Base-by-base conservation (phyloP, 2,329 filamentous ascomycete species). In the Beauveria scarabaeidicola region DNA sequence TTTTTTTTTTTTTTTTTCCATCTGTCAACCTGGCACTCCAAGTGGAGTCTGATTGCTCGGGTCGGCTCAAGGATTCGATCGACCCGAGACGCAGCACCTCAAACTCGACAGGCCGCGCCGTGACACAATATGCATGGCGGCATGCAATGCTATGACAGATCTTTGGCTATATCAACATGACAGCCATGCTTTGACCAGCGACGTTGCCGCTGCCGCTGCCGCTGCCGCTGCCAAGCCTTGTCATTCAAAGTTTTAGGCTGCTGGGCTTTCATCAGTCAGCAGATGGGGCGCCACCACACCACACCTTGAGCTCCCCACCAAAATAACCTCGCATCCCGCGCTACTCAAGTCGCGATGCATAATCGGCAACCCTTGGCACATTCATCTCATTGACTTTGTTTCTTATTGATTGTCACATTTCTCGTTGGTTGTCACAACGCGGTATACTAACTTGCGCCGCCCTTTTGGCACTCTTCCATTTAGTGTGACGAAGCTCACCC, bases 401-500 rank as follows among this genome's bases (percentile, higher is more conserved):
- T 46, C 40, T 23, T 23, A 17, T 23, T 27, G 6, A 36, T 36
- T 38, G 48, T 38, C 17, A 11, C 48, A 15, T 32, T 54, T 46
- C 40, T 32, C 13, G 21, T 10, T 17, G 13, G 9, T 44, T 19
- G 19, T 15, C 7, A 19, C 27, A 19, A 23, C 41, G 9, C 19
- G 19, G 17, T 27, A 47, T 41, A 36, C 58, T 60, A 52, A 54
- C 44, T n/a, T 53, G 32, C 38, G 27, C 52, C 52, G 15, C 61
- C 59, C 55, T 63, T 53, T 66, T 71, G 68, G 68, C 66, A 52
- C 62, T 61, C 66, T 58, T 65, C 62, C 63, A 62, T 66, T 66
- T 72, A 97, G 94, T 99, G 94, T 77, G 94, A 97, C 83, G 94
- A 99, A 80, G 86, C 85, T 62, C 91, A 96, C 74, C 94, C 94